These are phyloP conservation scores for Debaryomyces singareniensis DNA, from an alignment of 1,139 yeast genomes.

Conservation along the genomic window DNA sequence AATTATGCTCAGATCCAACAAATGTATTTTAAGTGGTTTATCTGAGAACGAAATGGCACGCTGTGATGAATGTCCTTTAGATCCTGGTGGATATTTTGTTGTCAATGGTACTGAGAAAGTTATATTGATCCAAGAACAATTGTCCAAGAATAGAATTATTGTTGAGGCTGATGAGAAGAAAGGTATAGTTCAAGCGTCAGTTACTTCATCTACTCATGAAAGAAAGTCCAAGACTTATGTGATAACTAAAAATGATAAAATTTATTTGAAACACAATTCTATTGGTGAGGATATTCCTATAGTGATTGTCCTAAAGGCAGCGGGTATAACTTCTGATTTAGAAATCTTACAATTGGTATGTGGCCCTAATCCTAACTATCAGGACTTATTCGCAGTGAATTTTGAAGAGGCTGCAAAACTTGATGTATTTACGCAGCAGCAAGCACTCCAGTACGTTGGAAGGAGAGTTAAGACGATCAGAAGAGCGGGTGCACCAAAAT, in stretches of 20 bases:
- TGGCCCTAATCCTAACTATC: slow-evolving; percentile 82
- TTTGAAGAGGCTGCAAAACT: slow-evolving; percentile 89
- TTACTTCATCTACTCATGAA: slow-evolving; percentile 95
- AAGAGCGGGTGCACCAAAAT: slow-evolving; percentile 76
- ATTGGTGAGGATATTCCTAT: slow-evolving; percentile 94
- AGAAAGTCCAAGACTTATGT: slow-evolving; percentile 96
- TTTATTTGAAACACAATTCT: slow-evolving; percentile 89
- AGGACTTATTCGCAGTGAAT: slow-evolving; percentile 85
- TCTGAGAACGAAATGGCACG: slow-evolving; percentile 80
- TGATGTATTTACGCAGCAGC: slow-evolving; percentile 86
- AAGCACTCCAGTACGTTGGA: slow-evolving; percentile 89
- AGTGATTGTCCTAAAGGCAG: slow-evolving; percentile 88
- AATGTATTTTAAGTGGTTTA: slow-evolving; percentile 78
- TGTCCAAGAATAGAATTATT: slow-evolving; percentile 93
- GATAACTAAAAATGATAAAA: slow-evolving; percentile 82
- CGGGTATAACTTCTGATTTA: slow-evolving; percentile 87
- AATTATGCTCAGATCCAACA: slow-evolving; percentile 87
- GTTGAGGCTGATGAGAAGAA: slow-evolving; percentile 97
- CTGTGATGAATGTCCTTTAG: slow-evolving; percentile 91
- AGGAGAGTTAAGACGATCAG: slow-evolving; percentile 87
- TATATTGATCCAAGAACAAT: slow-evolving; percentile 92
- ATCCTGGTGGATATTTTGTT: slow-evolving; percentile 97
- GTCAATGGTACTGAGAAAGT: slow-evolving; percentile 98
- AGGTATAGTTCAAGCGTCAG: slow-evolving; percentile 93
- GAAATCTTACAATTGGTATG: slow-evolving; percentile 93